Evolutionary conservation across 148 eudicot species (phyloP), one percentile per base, ranked within the genome.

Genomic region (Rhododendron griersonianum): DNA sequence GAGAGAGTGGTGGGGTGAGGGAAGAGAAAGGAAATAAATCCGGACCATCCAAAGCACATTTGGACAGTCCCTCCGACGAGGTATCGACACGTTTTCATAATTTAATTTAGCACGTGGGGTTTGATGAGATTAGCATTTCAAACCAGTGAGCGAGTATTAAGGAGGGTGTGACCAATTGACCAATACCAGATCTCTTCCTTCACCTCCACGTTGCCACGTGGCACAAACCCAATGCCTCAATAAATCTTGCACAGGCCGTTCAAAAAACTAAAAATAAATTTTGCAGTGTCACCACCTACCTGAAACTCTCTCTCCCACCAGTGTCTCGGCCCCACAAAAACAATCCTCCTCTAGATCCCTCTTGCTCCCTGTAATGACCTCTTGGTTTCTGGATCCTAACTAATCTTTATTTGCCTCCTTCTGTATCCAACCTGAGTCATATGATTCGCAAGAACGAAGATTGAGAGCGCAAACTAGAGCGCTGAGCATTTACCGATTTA

Each of bases 341-440:
- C 74, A 85, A 78, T 51, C 30, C 81, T 1, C 50, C 50, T 47
- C 50, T 9, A 2, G 11, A 47, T 47, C 50, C 50, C 3, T 51
- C 55, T 51, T 10, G 39, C 85, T 44, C 48, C n/a, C 74, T 33
- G 71, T 35, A 28, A 86, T 81, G 76, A 78, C 51, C 48, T 71
- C 78, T 81, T 67, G 15, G 48, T 80, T 86, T 65, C 57, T 86
- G 21, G 80, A 86, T 71, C 19, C 51, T 69, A 69, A 48, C 81
- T 85, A 47, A 59, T n/a, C 48, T 63, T 14, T 4, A 21, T 71
- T 25, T n/a, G 41, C 59, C 30, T 85, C 73, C 33, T n/a, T 80
- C 50, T 47, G 25, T 48, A 48, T 41, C 45, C 50, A 47, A 47
- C 48, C 48, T 45, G 50, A 47, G 48, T 45, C 48, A 7, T 11